These are phyloP conservation scores for Cladosporium halotolerans DNA, from an alignment of 2,329 filamentous ascomycete species.

Conservation along the genomic window DNA sequence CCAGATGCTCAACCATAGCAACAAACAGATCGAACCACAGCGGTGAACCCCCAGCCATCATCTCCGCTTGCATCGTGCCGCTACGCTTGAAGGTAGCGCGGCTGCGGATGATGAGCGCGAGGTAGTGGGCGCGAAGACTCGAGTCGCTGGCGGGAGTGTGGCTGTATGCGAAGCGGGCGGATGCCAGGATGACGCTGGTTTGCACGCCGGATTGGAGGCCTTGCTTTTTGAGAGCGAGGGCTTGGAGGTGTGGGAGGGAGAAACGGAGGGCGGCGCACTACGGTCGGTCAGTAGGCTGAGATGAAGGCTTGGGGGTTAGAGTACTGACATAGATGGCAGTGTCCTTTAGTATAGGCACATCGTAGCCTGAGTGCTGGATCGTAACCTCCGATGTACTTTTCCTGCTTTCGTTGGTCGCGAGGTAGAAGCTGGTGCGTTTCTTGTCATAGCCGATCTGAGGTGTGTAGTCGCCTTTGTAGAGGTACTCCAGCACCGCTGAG, in stretches of 20 bases:
- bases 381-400: constrained; percentile 45
- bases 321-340: constrained; percentile 69
- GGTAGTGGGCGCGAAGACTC: constrained; percentile 84
- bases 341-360: constrained; percentile 71
- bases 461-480: constrained; percentile 92
- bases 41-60: constrained; percentile 72
- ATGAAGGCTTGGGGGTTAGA: constrained; percentile 1
- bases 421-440: constrained; percentile 69
- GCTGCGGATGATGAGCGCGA: constrained; percentile 84
- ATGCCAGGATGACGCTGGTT: constrained; percentile 76
- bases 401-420: constrained; percentile 57
- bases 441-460: constrained; percentile 78
- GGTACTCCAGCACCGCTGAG: constrained; percentile 80
- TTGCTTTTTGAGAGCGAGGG: constrained; percentile 79
- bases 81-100: constrained; percentile 86
- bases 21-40: constrained; percentile 94
- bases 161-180: constrained; percentile 82
- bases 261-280: constrained; percentile 77
- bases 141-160: constrained; percentile 86
- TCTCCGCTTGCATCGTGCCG: constrained; percentile 92
- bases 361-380: constrained; percentile 32
- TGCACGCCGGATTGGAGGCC: constrained; percentile 79
- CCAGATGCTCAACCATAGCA: constrained; percentile 85
- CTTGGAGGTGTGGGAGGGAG: constrained; percentile 75
- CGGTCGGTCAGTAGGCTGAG: neutral